Conservation (phyloP, 2,329 filamentous ascomycete species). For the Fusarium coffeatum region DNA sequence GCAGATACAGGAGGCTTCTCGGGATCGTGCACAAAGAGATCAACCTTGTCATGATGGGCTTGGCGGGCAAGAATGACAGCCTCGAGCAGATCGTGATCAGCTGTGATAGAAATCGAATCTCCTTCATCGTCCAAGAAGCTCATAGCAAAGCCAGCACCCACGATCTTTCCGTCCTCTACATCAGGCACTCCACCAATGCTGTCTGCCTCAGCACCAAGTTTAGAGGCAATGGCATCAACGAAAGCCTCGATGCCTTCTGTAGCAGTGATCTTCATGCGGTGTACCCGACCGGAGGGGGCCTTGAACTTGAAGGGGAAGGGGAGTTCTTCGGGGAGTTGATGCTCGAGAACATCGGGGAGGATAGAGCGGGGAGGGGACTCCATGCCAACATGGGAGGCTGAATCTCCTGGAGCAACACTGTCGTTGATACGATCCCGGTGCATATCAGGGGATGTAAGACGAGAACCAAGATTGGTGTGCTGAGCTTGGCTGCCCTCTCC, state of each 20-base stretch:
- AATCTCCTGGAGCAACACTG: constrained; percentile 92
- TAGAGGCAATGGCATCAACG: constrained; percentile 79
- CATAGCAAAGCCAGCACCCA: constrained; percentile 83
- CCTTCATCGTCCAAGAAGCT: constrained; percentile 98
- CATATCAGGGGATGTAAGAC: constrained; percentile 84
- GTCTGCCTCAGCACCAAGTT: constrained; percentile 86
- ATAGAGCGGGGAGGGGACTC: constrained; percentile 80
- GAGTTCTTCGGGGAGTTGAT: constrained; percentile 71
- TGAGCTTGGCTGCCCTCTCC: constrained; percentile 84
- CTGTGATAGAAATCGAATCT: constrained; percentile 96
- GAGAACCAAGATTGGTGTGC: constrained; percentile 72
- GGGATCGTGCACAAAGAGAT: constrained; percentile 95
- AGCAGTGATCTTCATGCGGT: constrained; percentile 86
- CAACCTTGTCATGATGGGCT: constrained; percentile 87
- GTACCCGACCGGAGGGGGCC: constrained; percentile 92
- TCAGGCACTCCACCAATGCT: constrained; percentile 82
- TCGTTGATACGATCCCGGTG: constrained; percentile 78
- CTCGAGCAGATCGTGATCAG: constrained; percentile 91
- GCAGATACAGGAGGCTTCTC: constrained; percentile 83
- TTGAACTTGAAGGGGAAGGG: constrained; percentile 99
- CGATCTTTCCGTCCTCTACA: constrained; percentile 82
- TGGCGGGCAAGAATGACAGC: constrained; percentile 86
- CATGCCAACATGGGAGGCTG: constrained; percentile 88
- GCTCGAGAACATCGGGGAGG: constrained; percentile 61
- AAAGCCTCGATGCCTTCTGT: constrained; percentile 84